phyloP scores from a whole-genome alignment of 768 basidiomycete genomes.

The Tulasnella sp. region DNA sequence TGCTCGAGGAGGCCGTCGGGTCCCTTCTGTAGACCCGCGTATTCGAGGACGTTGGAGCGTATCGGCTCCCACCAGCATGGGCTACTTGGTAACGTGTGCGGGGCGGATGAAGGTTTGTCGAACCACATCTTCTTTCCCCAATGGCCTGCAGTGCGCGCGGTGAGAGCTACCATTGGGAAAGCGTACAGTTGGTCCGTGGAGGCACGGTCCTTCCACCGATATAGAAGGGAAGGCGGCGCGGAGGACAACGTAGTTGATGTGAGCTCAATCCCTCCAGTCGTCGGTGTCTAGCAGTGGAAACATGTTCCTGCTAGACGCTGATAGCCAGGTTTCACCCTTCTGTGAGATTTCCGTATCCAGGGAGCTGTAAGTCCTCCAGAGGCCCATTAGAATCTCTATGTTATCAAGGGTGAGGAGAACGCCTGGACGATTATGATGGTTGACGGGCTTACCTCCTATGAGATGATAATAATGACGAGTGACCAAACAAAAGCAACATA shows the following conservation, averaged over 20 bases:
- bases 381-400: slow-evolving; percentile 73
- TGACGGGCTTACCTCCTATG: slow-evolving; percentile 41
- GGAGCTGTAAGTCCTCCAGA: slow-evolving; percentile 83
- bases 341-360: slow-evolving; percentile 57
- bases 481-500: slow-evolving; percentile 27
- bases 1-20: slow-evolving; percentile 16
- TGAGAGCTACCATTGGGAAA: slow-evolving; percentile 76
- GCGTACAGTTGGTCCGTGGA: slow-evolving; percentile 58
- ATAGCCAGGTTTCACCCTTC: slow-evolving; percentile 56
- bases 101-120: slow-evolving; percentile 62
- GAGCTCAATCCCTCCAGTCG: slow-evolving; percentile 66
- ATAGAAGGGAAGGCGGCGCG: slow-evolving; percentile 69
- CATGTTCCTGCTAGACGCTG: slow-evolving; percentile 57
- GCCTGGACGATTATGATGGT: background rate
- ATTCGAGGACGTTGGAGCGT: background rate
- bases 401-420: background rate
- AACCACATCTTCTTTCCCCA: slow-evolving; percentile 48
- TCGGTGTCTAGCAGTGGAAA: slow-evolving; percentile 67
- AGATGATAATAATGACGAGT: slow-evolving; percentile 91
- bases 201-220: slow-evolving; percentile 66
- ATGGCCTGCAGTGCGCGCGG: slow-evolving; percentile 78
- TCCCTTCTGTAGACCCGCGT: slow-evolving; percentile 10
- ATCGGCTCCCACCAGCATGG: slow-evolving; percentile 72
- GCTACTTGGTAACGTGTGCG: slow-evolving; percentile 63
- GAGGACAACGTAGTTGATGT: slow-evolving; percentile 81